These are phyloP conservation scores for Cercophora samala DNA, from an alignment of 495 filamentous ascomycete species.

Conservation along the genomic window DNA sequence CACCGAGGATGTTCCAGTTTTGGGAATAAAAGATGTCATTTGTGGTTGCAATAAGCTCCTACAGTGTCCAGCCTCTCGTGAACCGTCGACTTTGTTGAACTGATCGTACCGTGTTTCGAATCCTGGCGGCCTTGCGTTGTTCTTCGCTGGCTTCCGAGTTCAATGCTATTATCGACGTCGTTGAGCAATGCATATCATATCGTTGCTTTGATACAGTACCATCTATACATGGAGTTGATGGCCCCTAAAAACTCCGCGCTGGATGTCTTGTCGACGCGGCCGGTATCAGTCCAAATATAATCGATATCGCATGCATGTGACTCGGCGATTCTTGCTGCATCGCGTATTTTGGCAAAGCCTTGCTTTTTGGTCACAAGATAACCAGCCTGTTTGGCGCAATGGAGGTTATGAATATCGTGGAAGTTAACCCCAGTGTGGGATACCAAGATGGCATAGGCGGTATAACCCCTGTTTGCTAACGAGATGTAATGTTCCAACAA, in stretches of 20 bases:
- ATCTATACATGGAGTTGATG: slow-evolving; percentile 47
- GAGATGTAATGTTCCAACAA: slow-evolving; percentile 35
- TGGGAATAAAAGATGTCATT: slow-evolving; percentile 11
- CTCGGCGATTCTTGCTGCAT: slow-evolving; percentile 29
- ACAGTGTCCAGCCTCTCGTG: slow-evolving; percentile 19
- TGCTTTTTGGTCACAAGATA: background rate
- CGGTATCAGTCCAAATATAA: slow-evolving; percentile 39
- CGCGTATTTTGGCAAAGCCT: slow-evolving; percentile 25
- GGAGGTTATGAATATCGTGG: slow-evolving; percentile 17
- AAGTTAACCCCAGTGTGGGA: slow-evolving; percentile 41
- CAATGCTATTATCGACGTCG: slow-evolving; percentile 16
- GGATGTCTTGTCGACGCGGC: slow-evolving; percentile 42
- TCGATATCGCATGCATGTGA: slow-evolving; percentile 15
- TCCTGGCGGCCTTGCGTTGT: background rate
- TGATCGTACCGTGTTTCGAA: background rate
- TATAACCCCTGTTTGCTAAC: slow-evolving; percentile 2
- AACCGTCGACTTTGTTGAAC: slow-evolving; percentile 4
- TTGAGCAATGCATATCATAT: slow-evolving; percentile 35
- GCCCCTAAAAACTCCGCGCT: slow-evolving; percentile 42
- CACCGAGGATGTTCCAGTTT: background rate
- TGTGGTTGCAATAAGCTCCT: slow-evolving; percentile 14
- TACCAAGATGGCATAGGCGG: slow-evolving; percentile 39
- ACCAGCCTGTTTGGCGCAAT: background rate
- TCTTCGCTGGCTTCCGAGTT: background rate
- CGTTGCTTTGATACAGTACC: slow-evolving; percentile 35